Percentiles rank a stretch among this genome's conserved stretches.
These are phyloP conservation scores for Talaromyces trachyspermus DNA, from an alignment of 495 filamentous ascomycete genomes.

Conservation along the genomic window DNA sequence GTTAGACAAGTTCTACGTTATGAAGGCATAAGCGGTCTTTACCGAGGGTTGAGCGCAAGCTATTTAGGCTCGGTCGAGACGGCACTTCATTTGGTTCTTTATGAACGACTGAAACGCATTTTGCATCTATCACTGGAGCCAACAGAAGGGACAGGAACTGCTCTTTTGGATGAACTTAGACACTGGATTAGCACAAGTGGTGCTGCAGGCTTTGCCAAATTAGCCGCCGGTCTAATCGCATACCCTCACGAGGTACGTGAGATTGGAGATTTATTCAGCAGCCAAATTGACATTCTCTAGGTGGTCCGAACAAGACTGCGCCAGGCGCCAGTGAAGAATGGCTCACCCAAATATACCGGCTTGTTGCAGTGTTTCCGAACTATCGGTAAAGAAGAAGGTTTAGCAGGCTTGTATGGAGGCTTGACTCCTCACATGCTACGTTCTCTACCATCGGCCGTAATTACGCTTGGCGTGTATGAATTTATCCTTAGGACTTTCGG, in stretches of 20 bases:
- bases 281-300: slow-evolving; percentile 25
- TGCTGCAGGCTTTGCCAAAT: slow-evolving; percentile 74
- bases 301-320: slow-evolving; percentile 75
- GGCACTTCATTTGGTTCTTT: slow-evolving; percentile 80
- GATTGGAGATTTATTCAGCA: slow-evolving; percentile 3
- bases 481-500: slow-evolving; percentile 64
- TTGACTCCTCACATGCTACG: slow-evolving; percentile 80
- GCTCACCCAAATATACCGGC: slow-evolving; percentile 72
- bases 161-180: too few relatives aligned
- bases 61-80: slow-evolving; percentile 83
- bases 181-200: too few relatives aligned
- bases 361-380: slow-evolving; percentile 73
- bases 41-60: slow-evolving; percentile 79
- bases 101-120: slow-evolving; percentile 71
- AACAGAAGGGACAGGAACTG: too few relatives aligned
- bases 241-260: slow-evolving; percentile 77
- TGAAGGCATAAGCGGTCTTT: slow-evolving; percentile 72
- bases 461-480: slow-evolving; percentile 92
- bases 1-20: slow-evolving; percentile 64
- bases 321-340: slow-evolving; percentile 68
- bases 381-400: slow-evolving; percentile 77
- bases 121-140: too few relatives aligned
- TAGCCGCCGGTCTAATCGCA: slow-evolving; percentile 69
- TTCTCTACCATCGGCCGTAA: slow-evolving; percentile 80
- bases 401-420: slow-evolving; percentile 75